phyloP scores from a whole-genome alignment of 257 asterid species.

The Ophiorrhiza pumila region DNA sequence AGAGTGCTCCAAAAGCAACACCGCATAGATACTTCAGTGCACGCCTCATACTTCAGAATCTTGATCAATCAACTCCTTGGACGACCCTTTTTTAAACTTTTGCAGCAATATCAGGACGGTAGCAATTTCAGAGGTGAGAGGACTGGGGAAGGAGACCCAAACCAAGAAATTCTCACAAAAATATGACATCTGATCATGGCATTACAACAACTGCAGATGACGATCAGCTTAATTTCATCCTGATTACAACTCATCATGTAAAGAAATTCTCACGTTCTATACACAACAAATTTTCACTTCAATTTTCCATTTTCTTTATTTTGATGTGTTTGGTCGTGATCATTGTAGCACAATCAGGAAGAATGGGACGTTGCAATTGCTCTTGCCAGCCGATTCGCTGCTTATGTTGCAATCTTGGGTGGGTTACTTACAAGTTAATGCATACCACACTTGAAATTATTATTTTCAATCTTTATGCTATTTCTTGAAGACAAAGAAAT shows the following conservation, averaged over 20 bases:
- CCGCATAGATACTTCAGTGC: not conserved
- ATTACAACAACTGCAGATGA: not conserved
- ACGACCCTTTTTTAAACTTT: not conserved
- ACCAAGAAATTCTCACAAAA: not conserved
- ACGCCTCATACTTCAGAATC: not conserved
- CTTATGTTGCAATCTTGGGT: slow-evolving; percentile 28
- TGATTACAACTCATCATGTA: slow-evolving; percentile 15
- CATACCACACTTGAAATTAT: not conserved
- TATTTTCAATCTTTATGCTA: not conserved
- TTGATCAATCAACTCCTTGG: not conserved
- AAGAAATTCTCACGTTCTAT: not conserved
- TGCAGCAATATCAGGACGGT: not conserved
- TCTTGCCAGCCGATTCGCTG: slow-evolving; percentile 8
- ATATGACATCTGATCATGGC: not conserved
- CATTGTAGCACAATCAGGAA: slow-evolving; percentile 13
- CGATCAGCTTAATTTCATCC: not conserved
- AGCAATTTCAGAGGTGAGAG: not conserved
- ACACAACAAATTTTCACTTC: not conserved
- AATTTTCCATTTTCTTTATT: not conserved
- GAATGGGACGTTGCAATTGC: slow-evolving; percentile 18
- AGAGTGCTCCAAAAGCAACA: slow-evolving; percentile 21
- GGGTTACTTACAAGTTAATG: slow-evolving; percentile 14
- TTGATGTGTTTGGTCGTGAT: not conserved
- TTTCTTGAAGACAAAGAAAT: slow-evolving; percentile 1
- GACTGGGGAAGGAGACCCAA: too few species aligned